phyloP scores from a whole-genome alignment of 257 asterid species.

The Catharanthus roseus region DNA sequence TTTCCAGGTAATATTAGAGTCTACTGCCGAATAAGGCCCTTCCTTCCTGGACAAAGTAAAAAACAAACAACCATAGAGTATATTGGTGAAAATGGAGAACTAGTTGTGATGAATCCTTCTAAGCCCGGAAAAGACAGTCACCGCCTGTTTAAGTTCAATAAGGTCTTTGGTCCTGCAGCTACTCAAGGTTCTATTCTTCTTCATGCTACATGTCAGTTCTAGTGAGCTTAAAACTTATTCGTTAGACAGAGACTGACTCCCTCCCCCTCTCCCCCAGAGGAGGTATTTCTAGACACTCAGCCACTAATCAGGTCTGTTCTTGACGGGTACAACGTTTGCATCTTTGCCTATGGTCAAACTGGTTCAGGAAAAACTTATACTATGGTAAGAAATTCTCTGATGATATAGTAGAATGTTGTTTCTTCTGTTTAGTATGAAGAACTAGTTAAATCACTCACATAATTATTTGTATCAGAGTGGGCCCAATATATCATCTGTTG shows the following conservation, averaged over 20 bases:
- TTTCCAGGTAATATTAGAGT: conserved; percentile 83
- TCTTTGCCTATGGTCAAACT: conserved; percentile 96
- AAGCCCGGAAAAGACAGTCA: conserved; percentile 85
- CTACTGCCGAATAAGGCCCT: conserved; percentile 88
- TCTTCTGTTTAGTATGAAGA: background rate
- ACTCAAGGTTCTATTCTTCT: conserved; percentile 63
- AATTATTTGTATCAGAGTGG: conserved; percentile 53
- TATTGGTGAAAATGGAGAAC: conserved; percentile 87
- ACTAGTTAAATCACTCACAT: background rate
- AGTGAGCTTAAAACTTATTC: background rate
- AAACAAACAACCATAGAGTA: conserved; percentile 73
- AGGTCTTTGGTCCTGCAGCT: conserved; percentile 68
- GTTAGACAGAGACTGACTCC: conserved; percentile 3
- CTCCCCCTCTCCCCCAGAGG: conserved; percentile 45
- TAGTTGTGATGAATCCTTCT: conserved; percentile 71
- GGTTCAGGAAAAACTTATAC: conserved; percentile 97
- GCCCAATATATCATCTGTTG: conserved; percentile 64
- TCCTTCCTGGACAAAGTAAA: conserved; percentile 64
- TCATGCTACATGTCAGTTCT: conserved; percentile 2
- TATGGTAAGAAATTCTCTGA: conserved; percentile 46
- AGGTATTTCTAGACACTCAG: conserved; percentile 81
- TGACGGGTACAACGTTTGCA: conserved; percentile 93
- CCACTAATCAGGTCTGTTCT: conserved; percentile 90
- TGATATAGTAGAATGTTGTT: background rate
- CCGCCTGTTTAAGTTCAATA: conserved; percentile 88